Evolutionary conservation across 208 protist species (phyloP), one percentile per base, ranked within the genome.

Genomic region (Wallacemonas sp.): DNA sequence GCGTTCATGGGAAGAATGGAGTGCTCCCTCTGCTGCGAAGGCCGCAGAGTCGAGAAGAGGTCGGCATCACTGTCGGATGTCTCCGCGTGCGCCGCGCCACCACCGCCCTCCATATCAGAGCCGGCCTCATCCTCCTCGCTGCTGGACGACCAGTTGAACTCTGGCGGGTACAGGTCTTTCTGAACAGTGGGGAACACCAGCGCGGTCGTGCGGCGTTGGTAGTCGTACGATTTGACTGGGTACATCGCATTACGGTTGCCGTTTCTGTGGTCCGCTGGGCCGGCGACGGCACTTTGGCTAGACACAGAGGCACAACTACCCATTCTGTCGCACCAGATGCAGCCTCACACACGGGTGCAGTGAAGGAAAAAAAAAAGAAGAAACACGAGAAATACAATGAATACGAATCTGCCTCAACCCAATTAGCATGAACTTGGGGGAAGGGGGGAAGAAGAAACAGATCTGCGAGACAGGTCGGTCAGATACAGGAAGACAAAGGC

Each of bases 121-220:
- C n/a, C 42, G 9, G 17, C 42, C n/a, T 49, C 42, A 49, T 49
- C 42, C 11, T 11, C 38, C 11, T 17, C 17, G 38, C 38, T 42
- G 11, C n/a, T 49, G 42, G 1, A 49, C n/a, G 42, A 49, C 42
- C 42, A 49, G 42, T 49, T 49, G 15, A 49, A 12, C 42, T 49
- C 42, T 6, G 42, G 42, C 15, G 42, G 42, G 42, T 49, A 8
- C 17, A 49, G 42, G 15, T 49, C 42, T 21, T 49, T 49, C n/a
- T 49, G 42, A 21, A 49, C 42, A 21, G 42, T 49, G 42, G 42
- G 42, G 15, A 49, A 49, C n/a, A 49, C 42, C 9, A 49, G 42
- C 11, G 42, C 1, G 42, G 42, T 49, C 11, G 42, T 49, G 42
- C 42, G 42, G n/a, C 42, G 42, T 21, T 49, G 42, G 42, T 49